These are phyloP conservation scores for Fraxinus baroniana DNA, from an alignment of 305 asterid genomes.

Conservation along the genomic window DNA sequence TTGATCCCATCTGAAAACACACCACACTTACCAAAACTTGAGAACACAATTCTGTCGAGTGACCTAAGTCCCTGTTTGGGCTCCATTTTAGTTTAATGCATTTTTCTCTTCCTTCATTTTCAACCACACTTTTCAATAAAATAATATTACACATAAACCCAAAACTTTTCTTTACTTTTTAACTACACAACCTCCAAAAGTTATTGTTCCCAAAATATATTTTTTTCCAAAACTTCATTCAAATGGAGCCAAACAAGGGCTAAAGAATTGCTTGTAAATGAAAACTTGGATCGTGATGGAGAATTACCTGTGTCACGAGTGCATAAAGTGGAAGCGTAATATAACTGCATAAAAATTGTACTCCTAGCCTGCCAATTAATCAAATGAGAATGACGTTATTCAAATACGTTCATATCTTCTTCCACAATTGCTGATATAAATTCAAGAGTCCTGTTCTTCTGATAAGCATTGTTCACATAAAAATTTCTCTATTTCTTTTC, in stretches of 20 bases:
- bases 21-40: not conserved
- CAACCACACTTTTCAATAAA: too few species aligned
- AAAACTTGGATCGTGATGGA: not conserved
- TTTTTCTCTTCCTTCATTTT: too few species aligned
- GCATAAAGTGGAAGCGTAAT: conserved; percentile 83
- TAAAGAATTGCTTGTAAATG: not conserved
- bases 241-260: too few species aligned
- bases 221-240: too few species aligned
- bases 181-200: too few species aligned
- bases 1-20: conserved; percentile 32
- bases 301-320: conserved; percentile 75
- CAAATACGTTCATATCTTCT: not conserved
- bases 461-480: too few species aligned
- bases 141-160: too few species aligned
- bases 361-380: conserved; percentile 43
- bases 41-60: not conserved
- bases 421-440: not conserved
- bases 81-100: too few species aligned
- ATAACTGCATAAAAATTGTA: conserved; percentile 67
- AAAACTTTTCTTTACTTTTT: too few species aligned
- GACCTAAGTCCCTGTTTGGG: not conserved
- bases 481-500: not conserved
- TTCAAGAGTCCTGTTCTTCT: not conserved
- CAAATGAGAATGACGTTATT: not conserved
- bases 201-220: too few species aligned